These are phyloP conservation scores for Globisporangium canariense DNA, from an alignment of 352 stramenopile species.

Conservation along the genomic window DNA sequence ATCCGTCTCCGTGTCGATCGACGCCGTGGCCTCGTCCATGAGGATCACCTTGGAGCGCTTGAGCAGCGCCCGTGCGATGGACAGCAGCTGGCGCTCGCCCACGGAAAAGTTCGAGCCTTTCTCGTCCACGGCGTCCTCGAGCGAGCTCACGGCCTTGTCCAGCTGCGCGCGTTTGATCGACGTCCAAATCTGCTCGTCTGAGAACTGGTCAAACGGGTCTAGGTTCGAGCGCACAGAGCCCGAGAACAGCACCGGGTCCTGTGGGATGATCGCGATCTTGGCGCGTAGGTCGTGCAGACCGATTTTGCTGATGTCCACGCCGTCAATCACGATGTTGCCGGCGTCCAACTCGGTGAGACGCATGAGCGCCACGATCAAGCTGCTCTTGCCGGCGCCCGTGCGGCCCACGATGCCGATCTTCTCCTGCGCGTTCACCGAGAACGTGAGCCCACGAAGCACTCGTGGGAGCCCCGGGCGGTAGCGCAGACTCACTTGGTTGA, in stretches of 20 bases:
- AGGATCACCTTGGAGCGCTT: constrained; percentile 91
- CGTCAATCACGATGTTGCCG: constrained; percentile 61
- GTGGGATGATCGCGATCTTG: constrained; percentile 88
- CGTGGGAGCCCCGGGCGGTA: constrained; percentile 80
- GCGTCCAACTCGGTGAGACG: constrained; percentile 86
- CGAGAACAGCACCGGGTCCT: constrained; percentile 95
- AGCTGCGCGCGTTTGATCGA: constrained; percentile 83
- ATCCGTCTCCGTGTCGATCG: constrained; percentile 88
- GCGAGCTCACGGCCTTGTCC: constrained; percentile 44
- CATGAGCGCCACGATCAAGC: constrained; percentile 89
- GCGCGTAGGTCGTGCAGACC: constrained; percentile 48
- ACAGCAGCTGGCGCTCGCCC: constrained; percentile 95
- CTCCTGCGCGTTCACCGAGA: constrained; percentile 74
- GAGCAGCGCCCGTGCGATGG: constrained; percentile 93
- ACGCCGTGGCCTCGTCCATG: constrained; percentile 97
- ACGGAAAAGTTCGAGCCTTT: constrained; percentile 94
- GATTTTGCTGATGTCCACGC: constrained; percentile 50
- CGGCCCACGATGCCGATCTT: constrained; percentile 87
- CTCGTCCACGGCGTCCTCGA: constrained; percentile 65
- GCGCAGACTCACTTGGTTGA: constrained; percentile 84
- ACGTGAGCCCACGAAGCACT: constrained; percentile 65
- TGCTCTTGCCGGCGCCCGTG: constrained; percentile 89
- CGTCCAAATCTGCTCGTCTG: constrained; percentile 68
- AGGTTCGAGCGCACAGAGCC: constrained; percentile 91
- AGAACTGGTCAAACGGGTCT: constrained; percentile 7